phyloP scores from a whole-genome alignment of 2,329 filamentous ascomycete species.

The Nothopassalora personata region DNA sequence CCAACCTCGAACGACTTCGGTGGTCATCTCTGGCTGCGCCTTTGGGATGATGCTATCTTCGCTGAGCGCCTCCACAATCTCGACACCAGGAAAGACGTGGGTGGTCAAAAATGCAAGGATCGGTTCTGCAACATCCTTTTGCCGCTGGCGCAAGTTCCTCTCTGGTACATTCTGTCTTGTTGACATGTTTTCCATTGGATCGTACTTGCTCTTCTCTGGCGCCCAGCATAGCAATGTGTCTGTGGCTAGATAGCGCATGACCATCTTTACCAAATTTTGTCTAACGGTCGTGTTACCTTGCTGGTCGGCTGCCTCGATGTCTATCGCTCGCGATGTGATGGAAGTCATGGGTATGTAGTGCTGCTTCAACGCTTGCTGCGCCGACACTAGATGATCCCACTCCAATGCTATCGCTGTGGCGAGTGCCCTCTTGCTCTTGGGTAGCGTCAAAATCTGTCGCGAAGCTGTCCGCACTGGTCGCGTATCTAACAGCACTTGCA shows the following conservation, averaged over 20 bases:
- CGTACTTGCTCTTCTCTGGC: conserved; percentile 49
- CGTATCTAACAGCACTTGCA: conserved; percentile 68
- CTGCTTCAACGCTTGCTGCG: conserved; percentile 76
- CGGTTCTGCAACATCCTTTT: conserved; percentile 63
- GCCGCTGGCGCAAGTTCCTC: conserved; percentile 59
- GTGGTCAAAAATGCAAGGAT: conserved; percentile 67
- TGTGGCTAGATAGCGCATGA: conserved; percentile 84
- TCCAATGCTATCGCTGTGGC: conserved; percentile 83
- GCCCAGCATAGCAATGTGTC: conserved; percentile 92
- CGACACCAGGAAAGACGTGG: conserved; percentile 76
- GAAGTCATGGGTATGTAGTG: conserved; percentile 90
- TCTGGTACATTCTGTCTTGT: background rate
- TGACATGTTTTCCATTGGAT: conserved; percentile 31
- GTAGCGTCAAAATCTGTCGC: conserved; percentile 67
- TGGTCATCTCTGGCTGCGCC: conserved; percentile 68
- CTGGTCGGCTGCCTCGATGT: conserved; percentile 67
- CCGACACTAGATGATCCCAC: conserved; percentile 80
- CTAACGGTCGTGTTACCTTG: conserved; percentile 51
- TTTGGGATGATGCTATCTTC: conserved; percentile 68
- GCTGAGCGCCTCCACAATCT: conserved; percentile 76
- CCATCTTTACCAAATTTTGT: conserved; percentile 57
- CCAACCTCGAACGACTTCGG: conserved; percentile 73
- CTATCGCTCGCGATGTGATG: conserved; percentile 73
- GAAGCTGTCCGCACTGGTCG: conserved; percentile 73
- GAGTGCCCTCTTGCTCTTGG: conserved; percentile 70